Conservation (phyloP, 2,329 filamentous ascomycete species). For the Ceratocystis lukuohia region DNA sequence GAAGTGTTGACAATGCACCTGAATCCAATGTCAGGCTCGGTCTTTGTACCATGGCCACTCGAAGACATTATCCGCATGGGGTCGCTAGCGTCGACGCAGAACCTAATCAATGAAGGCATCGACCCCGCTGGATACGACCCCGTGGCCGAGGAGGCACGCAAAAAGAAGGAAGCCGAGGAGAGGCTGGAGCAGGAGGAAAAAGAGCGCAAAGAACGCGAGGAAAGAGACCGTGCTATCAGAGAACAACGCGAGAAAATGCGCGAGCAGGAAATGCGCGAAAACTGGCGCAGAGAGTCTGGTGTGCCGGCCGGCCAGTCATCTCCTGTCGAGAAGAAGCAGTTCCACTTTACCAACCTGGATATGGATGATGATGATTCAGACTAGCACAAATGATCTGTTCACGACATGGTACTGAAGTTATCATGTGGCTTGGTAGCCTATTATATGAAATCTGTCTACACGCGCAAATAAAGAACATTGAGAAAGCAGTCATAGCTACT, state of each 20-base stretch:
- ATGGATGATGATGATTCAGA: constrained; percentile 35
- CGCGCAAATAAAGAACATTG: background rate
- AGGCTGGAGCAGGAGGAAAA: constrained; percentile 34
- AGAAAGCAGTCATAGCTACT: background rate
- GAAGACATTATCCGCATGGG: constrained; percentile 57
- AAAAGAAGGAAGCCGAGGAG: constrained; percentile 39
- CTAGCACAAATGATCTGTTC: background rate
- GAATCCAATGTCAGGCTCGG: constrained; percentile 42
- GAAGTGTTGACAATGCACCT: constrained; percentile 36
- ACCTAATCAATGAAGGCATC: constrained; percentile 46
- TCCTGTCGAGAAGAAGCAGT: constrained; percentile 37
- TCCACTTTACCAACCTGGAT: constrained; percentile 41
- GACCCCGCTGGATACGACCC: constrained; percentile 50
- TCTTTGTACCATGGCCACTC: constrained; percentile 67
- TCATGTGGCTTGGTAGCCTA: background rate
- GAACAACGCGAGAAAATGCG: constrained; percentile 30
- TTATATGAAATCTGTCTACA: background rate
- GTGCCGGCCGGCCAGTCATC: constrained; percentile 23
- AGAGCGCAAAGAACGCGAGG: constrained; percentile 34
- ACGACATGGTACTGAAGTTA: background rate
- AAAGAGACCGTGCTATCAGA: constrained; percentile 31
- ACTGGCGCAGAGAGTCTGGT: constrained; percentile 30
- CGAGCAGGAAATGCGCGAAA: constrained; percentile 32
- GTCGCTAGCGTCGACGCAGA: constrained; percentile 50
- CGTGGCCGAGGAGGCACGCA: constrained; percentile 38